Evolutionary conservation across 768 basidiomycete species (phyloP), one percentile per base, ranked within the genome.

Genomic region (Termitomyces sp.): DNA sequence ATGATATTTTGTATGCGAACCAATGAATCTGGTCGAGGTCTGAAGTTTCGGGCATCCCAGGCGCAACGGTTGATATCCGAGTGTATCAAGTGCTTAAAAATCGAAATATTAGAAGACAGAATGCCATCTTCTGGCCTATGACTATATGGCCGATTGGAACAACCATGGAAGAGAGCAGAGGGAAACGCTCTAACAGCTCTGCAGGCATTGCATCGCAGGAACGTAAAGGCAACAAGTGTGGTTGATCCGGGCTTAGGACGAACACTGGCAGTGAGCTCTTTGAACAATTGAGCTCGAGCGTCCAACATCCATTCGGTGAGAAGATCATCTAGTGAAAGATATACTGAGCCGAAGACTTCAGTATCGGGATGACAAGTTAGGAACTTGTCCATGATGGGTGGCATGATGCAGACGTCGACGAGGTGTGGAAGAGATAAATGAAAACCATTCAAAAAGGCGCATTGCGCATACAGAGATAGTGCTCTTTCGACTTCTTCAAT

Each of bases 1-100:
- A 59, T 18, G 31, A 59, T 33, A 22, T 51, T 50, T 28, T 59
- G 42, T 8, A 59, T 47, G 34, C 58, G 54, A 12, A 39, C 20
- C 13, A 37, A 22, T 13, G 58, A 55, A 18, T 44, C 48, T 13
- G 42, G 24, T 26, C 5, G 18, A 51, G 39, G 50, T 7, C 24
- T 55, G 3, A 55, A 55, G 29, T 26, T 49, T 1, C 22, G 34
- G 16, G 58, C 45, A 6, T 41, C 26, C 58, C 49, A 55, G 12
- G 22, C 29, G 15, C 22, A 39, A 41, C 48, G 47, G 1, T 18
- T 16, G n/a, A 50, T 37, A 22, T 37, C 26, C 15, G 20, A 54
- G 20, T 42, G 54, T 33, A 54, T 4, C 3, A 18, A 8, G 22
- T 18, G 18, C 6, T 41, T 29, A 26, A 42, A 47, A 15, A 6